Conservation (phyloP, 108 stramenopile species). For the Chaetoceros muelleri region DNA sequence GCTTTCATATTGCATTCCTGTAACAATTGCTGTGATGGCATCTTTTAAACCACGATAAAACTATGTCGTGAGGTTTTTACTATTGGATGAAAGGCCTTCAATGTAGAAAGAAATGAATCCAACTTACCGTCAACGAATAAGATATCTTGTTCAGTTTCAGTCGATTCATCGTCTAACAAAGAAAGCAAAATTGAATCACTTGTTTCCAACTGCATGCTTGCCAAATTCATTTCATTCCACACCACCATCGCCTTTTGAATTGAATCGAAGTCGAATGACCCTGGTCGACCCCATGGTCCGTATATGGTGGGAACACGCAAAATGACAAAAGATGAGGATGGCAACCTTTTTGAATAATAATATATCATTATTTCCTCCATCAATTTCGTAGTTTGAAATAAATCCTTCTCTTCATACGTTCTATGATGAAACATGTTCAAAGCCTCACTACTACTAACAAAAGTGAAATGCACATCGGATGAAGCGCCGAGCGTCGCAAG, state of each 20-base stretch:
- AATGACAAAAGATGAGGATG: slow-evolving; percentile 33
- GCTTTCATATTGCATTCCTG: slow-evolving; percentile 73
- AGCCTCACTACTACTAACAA: slow-evolving; percentile 16
- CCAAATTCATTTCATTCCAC: background rate
- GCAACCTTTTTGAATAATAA: slow-evolving; percentile 18
- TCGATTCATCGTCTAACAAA: slow-evolving; percentile 14
- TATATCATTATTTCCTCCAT: slow-evolving; percentile 66
- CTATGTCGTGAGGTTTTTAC: too few relatives aligned
- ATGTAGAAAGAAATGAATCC: background rate
- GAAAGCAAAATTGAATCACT: slow-evolving; percentile 18
- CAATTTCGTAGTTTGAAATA: slow-evolving; percentile 7
- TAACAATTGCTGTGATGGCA: slow-evolving; percentile 52
- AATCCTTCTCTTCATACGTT: background rate
- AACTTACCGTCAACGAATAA: slow-evolving; percentile 43
- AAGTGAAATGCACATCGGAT: slow-evolving; percentile 19
- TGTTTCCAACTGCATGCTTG: background rate
- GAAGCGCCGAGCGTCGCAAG: slow-evolving; percentile 9
- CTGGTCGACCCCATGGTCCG: slow-evolving; percentile 62
- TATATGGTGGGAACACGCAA: slow-evolving; percentile 53
- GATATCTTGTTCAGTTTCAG: slow-evolving; percentile 33
- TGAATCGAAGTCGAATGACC: slow-evolving; percentile 23
- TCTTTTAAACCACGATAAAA: too few relatives aligned
- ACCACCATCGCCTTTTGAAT: slow-evolving; percentile 12
- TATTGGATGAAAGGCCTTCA: too few relatives aligned
- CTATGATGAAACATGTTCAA: background rate